These are phyloP conservation scores for Ceratobasidium sp. DNA, from an alignment of 1,284 basidiomycete species.

Conservation along the genomic window DNA sequence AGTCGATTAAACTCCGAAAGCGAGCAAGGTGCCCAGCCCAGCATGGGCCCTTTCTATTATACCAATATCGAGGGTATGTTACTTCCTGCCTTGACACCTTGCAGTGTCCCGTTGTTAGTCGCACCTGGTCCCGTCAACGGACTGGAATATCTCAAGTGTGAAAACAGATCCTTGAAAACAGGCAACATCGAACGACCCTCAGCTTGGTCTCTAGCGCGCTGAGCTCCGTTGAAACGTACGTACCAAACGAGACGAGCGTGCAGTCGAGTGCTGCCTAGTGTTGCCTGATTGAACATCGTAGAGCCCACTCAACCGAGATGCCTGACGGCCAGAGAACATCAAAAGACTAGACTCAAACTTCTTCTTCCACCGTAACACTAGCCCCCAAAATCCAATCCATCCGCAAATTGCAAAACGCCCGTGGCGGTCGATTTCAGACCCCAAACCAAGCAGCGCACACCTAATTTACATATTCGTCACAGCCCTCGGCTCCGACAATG, in stretches of 20 bases:
- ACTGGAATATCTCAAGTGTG: no score
- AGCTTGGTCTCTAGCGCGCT: neutral
- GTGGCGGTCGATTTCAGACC: neutral
- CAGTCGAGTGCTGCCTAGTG: constrained; percentile 3
- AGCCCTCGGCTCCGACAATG: constrained; percentile 11
- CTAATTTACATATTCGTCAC: neutral
- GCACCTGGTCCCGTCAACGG: no score
- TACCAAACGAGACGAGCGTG: constrained; percentile 10
- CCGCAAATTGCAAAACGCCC: no score
- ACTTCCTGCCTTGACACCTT: no score
- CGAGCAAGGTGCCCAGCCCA: no score
- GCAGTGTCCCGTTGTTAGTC: no score
- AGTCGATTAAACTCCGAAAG: no score
- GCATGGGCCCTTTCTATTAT: no score
- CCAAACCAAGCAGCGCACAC: neutral
- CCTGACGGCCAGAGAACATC: no score
- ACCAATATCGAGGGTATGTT: no score
- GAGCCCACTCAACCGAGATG: neutral
- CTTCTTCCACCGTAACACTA: neutral
- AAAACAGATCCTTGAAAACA: no score
- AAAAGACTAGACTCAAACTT: neutral
- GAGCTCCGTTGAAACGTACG: neutral
- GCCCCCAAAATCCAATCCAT: neutral
- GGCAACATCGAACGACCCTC: neutral
- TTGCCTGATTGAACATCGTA: neutral